Evolutionary conservation across 148 eudicot species (phyloP).

Genomic region (Persicaria maculosa): DNA sequence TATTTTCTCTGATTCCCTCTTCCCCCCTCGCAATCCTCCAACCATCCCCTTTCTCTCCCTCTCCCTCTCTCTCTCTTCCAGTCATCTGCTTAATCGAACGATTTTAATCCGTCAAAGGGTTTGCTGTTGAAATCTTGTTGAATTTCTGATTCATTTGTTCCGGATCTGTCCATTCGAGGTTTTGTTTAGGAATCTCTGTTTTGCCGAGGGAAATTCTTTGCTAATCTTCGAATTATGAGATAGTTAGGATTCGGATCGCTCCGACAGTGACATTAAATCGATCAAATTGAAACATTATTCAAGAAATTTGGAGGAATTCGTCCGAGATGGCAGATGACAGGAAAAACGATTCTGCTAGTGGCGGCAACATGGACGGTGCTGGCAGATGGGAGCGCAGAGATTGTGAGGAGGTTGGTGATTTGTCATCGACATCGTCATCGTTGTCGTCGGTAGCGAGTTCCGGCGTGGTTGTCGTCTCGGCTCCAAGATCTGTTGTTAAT

Average conservation of each 20-base stretch:
- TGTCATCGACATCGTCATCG: neutral
- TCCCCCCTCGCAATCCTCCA: neutral
- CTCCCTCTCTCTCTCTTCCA: neutral
- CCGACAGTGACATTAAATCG: neutral
- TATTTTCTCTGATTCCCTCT: neutral
- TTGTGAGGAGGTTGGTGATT: slow-evolving; percentile 15
- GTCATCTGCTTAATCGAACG: neutral
- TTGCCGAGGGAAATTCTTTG: neutral
- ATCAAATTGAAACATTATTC: neutral
- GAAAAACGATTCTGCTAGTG: slow-evolving; percentile 31
- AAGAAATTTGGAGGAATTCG: neutral
- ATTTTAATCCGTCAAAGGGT: neutral
- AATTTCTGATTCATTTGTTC: neutral
- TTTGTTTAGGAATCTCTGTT: neutral
- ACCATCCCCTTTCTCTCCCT: neutral
- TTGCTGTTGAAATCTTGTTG: neutral
- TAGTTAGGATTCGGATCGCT: slow-evolving; percentile 2
- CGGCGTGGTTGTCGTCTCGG: slow-evolving; percentile 10
- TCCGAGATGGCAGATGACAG: slow-evolving; percentile 31
- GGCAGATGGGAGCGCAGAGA: slow-evolving; percentile 15
- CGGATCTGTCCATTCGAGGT: neutral
- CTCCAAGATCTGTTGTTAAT: slow-evolving; percentile 12
- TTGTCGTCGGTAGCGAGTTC: slow-evolving; percentile 8
- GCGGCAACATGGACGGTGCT: slow-evolving; percentile 20
- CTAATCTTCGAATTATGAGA: neutral